phyloP scores from a whole-genome alignment of 2,329 filamentous ascomycete genomes.

The Colletotrichum sp. region DNA sequence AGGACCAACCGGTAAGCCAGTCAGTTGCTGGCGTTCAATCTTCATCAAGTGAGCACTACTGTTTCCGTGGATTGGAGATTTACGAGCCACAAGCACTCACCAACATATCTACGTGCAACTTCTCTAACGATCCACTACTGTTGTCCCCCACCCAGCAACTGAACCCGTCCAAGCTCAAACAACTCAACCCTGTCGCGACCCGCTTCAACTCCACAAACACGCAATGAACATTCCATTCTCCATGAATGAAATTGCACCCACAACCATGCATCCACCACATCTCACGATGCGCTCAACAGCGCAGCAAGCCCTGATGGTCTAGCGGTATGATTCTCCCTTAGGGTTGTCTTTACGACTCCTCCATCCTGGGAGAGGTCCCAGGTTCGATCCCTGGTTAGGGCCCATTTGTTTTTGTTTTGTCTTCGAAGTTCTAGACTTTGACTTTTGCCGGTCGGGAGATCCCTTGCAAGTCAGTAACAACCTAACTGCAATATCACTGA shows the following conservation, averaged over 20 bases:
- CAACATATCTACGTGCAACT: background rate
- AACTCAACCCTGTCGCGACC: background rate
- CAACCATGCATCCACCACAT: background rate
- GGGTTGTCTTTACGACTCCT: background rate
- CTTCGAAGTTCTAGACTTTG: background rate
- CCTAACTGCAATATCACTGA: background rate
- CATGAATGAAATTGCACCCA: background rate
- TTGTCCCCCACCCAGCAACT: background rate
- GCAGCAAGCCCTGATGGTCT: background rate
- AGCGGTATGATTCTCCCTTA: background rate
- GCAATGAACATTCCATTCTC: background rate
- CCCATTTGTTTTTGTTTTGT: background rate
- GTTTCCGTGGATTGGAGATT: background rate
- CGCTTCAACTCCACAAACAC: background rate
- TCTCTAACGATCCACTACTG: background rate
- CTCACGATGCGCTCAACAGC: background rate
- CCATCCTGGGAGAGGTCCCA: background rate
- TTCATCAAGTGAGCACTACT: background rate
- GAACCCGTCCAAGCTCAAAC: background rate
- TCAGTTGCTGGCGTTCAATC: background rate
- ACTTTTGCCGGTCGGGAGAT: background rate
- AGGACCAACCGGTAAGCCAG: fast-evolving
- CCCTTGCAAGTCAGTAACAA: background rate
- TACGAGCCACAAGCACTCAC: background rate
- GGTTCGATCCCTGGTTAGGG: background rate